Evolutionary conservation across 805 yeast genomes (phyloP), one percentile per base, ranked within the genome.

Genomic region (Wickerhamomyces silvicola): DNA sequence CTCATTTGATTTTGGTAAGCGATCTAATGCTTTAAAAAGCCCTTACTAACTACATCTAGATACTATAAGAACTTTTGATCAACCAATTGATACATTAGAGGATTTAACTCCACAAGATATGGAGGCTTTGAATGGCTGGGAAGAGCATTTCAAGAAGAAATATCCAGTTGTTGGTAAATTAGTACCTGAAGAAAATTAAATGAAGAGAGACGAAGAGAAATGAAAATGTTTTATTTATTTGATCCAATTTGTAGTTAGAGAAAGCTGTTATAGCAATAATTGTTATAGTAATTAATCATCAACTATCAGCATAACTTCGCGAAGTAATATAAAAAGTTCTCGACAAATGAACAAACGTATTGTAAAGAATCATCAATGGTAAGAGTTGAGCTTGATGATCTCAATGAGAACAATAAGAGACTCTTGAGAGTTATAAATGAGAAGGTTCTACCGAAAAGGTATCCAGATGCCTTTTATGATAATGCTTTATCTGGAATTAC

Each of bases 91-190:
- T 50, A 61, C 62, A 6, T 66, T 92, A 36, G 49, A 57, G 0
- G 90, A 76, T 41, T 68, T 92, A 44, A 59, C 66, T 0, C 62
- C 59, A 6, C 68, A 66, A 8, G 95, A 92, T 45, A 42, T 44
- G 25, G 80, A 75, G 35, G 69, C 90, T 4, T 63, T 94, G 45
- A 72, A 81, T 41, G 82, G 80, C 28, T 92, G 98, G 98, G 85
- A 75, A 41, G 74, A 70, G 24, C 86, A 81, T 57, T 90, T 92
- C 52, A 76, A 68, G 32, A 73, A 72, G 45, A 92, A 92, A 64
- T 92, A 92, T 52, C 77, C 82, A 2, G 65, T 75, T 15, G 82
- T 87, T 24, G 98, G 98, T 2, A 68, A 72, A 20, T 64, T 87
- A 28, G 71, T 74, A 7, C 58, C 69, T 8, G 74, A 41, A 27